A percentile compares a stretch with the other conserved stretches of the same genome.
phyloP scores from a whole-genome alignment of 129 eudicot species.

The Helichrysum umbraculigerum region DNA sequence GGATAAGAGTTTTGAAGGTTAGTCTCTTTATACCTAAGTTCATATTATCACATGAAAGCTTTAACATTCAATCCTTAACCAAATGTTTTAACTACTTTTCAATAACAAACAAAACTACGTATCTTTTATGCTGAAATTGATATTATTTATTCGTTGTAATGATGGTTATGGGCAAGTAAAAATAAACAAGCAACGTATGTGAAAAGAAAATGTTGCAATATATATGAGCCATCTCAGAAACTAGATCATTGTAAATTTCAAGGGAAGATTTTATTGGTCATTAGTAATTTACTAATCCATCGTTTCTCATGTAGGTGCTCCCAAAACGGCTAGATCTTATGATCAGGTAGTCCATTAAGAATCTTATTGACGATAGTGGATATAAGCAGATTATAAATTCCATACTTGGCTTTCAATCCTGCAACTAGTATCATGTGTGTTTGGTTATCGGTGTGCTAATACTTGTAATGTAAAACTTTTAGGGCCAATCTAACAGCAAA shows the following conservation, averaged over 20 bases:
- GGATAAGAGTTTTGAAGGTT: constrained; percentile 81
- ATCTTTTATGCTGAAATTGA: neutral
- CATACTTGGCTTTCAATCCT: neutral
- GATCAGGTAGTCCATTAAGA: constrained; percentile 50
- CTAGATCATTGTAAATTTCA: neutral
- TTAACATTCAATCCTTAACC: neutral
- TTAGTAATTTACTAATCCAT: constrained; percentile 7
- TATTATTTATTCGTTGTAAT: constrained; percentile 1
- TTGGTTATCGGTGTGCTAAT: neutral
- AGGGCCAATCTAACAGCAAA: constrained; percentile 62
- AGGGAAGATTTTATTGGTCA: too few species aligned
- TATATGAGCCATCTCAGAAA: neutral
- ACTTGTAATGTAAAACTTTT: constrained; percentile 19
- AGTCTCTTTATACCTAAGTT: neutral
- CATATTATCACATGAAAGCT: neutral
- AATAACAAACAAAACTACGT: neutral
- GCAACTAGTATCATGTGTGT: neutral
- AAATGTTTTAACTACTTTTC: neutral
- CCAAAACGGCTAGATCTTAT: constrained; percentile 55
- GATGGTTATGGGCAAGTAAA: neutral
- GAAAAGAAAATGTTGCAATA: neutral
- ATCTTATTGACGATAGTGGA: neutral
- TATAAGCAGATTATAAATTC: neutral
- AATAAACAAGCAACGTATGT: neutral
- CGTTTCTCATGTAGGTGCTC: constrained; percentile 44